These are phyloP conservation scores for Magnaporthiopsis rhizophila DNA, from an alignment of 2,329 filamentous ascomycete species.

Conservation along the genomic window DNA sequence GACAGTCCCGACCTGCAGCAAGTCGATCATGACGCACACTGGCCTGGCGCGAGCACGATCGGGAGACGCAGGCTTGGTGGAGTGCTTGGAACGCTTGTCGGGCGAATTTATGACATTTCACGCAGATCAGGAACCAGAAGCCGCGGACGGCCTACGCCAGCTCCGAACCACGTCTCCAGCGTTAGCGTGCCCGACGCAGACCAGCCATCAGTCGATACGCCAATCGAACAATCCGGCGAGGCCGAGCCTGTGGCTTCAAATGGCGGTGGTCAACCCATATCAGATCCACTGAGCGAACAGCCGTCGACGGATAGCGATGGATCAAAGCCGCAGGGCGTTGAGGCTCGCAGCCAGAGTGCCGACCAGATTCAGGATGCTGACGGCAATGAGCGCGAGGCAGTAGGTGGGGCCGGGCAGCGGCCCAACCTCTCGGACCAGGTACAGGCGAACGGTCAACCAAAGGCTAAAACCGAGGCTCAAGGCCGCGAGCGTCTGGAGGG, in stretches of 20 bases:
- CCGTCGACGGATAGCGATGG: not conserved
- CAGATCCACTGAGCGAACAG: not conserved
- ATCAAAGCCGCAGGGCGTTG: not conserved
- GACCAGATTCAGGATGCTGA: not conserved
- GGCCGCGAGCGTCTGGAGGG: constrained; percentile 38
- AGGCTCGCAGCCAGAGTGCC: not conserved
- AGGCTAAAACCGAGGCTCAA: constrained; percentile 8
- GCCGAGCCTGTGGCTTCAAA: not conserved
- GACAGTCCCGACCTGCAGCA: constrained; percentile 55
- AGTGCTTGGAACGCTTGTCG: constrained; percentile 59
- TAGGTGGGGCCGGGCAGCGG: no score
- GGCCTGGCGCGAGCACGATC: constrained; percentile 49
- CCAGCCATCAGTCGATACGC: not conserved
- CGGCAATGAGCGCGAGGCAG: not conserved
- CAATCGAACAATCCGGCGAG: not conserved
- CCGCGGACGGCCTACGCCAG: not conserved
- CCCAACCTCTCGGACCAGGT: constrained; percentile 4
- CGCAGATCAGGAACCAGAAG: constrained; percentile 11
- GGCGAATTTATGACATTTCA: constrained; percentile 55
- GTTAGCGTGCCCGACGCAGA: no score
- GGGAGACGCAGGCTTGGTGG: constrained; percentile 59
- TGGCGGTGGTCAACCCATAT: not conserved
- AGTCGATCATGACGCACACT: constrained; percentile 50
- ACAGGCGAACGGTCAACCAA: not conserved
- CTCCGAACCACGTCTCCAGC: not conserved